Evolutionary conservation across 2,329 filamentous ascomycete genomes (phyloP).

Genomic region (Alternaria sp.): DNA sequence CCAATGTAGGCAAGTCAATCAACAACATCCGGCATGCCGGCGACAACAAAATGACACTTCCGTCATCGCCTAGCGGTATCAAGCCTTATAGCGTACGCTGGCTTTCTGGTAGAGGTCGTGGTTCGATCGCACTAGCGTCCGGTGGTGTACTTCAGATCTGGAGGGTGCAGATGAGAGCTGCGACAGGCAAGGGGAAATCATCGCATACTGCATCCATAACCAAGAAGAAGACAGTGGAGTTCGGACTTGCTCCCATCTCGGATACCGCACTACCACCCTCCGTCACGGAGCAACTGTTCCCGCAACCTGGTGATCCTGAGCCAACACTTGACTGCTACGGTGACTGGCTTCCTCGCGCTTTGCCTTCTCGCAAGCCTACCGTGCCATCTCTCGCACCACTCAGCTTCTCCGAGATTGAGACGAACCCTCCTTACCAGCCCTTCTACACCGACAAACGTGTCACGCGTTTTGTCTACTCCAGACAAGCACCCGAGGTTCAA

Average conservation of each 20-base stretch:
- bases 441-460: constrained; percentile 93
- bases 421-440: constrained; percentile 91
- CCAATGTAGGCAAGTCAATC: constrained; percentile 76
- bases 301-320: constrained; percentile 35
- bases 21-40: constrained; percentile 73
- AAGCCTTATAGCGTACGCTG: constrained; percentile 68
- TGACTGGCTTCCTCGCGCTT: constrained; percentile 43
- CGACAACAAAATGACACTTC: constrained; percentile 76
- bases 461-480: constrained; percentile 71
- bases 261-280: constrained; percentile 56
- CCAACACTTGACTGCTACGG: constrained; percentile 34
- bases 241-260: constrained; percentile 68
- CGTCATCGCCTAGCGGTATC: constrained; percentile 60
- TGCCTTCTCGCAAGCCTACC: constrained; percentile 33
- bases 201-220: constrained; percentile 54
- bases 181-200: constrained; percentile 43
- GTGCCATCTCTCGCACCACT: constrained; percentile 54
- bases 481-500: constrained; percentile 26
- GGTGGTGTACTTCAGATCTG: constrained; percentile 72
- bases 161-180: constrained; percentile 61
- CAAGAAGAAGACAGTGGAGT: constrained; percentile 68
- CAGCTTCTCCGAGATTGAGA: constrained; percentile 86
- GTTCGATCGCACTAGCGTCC: constrained; percentile 69
- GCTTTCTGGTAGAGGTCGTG: constrained; percentile 67
- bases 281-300: constrained; percentile 37